Conservation (phyloP, 805 yeast genomes). For the Nakazawaea ishiwadae region DNA sequence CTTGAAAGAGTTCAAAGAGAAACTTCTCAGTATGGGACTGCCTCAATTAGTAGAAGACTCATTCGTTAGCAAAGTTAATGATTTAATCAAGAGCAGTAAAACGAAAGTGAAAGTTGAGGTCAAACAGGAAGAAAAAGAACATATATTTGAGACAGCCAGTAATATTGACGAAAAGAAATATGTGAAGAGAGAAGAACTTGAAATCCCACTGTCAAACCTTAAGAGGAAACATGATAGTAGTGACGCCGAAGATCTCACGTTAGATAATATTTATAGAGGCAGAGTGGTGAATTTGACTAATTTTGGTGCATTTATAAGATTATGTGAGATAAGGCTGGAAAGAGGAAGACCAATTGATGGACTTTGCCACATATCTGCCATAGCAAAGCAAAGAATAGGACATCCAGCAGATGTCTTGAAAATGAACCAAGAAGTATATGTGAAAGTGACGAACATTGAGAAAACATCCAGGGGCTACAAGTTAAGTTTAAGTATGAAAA, state of each 20-base stretch:
- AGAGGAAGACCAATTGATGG: conserved; percentile 40
- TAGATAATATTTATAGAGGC: conserved; percentile 56
- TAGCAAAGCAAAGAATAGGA: conserved; percentile 45
- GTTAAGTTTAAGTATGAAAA: conserved; percentile 63
- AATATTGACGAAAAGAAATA: not conserved
- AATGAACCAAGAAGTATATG: conserved; percentile 59
- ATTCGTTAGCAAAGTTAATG: conserved; percentile 2
- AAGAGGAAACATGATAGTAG: too few species aligned
- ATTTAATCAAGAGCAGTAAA: not conserved
- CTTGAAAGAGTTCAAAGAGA: conserved; percentile 11
- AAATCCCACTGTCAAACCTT: too few species aligned
- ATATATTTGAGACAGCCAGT: too few species aligned
- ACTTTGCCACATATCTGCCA: conserved; percentile 72
- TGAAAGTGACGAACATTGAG: conserved; percentile 43
- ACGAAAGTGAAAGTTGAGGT: not conserved
- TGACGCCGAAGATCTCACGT: conserved; percentile 27
- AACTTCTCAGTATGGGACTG: conserved; percentile 13
- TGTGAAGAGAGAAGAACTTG: conserved; percentile 1
- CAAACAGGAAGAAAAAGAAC: not conserved
- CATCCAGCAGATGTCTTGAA: conserved; percentile 57
- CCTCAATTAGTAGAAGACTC: conserved; percentile 10
- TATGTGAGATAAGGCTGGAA: conserved; percentile 33
- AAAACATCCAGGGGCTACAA: conserved; percentile 28
- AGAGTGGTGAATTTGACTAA: conserved; percentile 51
- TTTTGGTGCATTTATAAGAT: conserved; percentile 75